Evolutionary conservation across 2,329 filamentous ascomycete species (phyloP), one percentile per base, ranked within the genome.

Genomic region (Paracoccidioides lutzii): DNA sequence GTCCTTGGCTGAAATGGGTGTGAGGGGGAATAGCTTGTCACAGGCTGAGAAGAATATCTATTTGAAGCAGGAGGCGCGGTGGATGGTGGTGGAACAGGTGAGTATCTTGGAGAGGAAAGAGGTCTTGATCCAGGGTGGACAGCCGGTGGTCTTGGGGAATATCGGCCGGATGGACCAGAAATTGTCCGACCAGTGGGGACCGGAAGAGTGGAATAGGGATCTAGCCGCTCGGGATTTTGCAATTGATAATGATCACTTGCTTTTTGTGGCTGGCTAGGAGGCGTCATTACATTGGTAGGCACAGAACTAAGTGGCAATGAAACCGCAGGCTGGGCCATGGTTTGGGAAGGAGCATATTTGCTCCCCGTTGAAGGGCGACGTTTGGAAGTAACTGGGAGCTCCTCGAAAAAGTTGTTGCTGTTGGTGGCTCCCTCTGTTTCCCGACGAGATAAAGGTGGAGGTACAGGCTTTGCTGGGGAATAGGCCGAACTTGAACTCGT

Each of bases 391-490:
- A 85, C 69, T 0, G 87, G 87, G 28, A 91, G 74, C 55, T 91
- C 87, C 69, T 90, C 87, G 61, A 90, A 91, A 67, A 91, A 91
- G 61, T 78, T 82, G 61, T 78, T 82, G 58, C 71, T 71, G 0
- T 66, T 61, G 4, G 66, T 54, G 15, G 54, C 49, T 48, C 28
- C n/a, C 22, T 33, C 53, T n/a, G 37, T 54, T 33, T 40, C 43
- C 14, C 44, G 7, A 12, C 32, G 53, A 49, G 61, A 50, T 32
- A 62, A 61, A 33, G 63, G 64, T 5, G 57, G 55, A 6, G 56
- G 40, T 10, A 54, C 42, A n/a, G 48, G 56, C 7, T 28, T 30
- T 12, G 48, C 42, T 22, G 52, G 52, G 15, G 42, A 14, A 40
- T 44, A 53, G 35, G 52, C 52, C 10, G 57, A 41, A 32, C 43